Base-by-base conservation (phyloP, 2,329 filamentous ascomycete genomes). In the Clarireedia paspali region DNA sequence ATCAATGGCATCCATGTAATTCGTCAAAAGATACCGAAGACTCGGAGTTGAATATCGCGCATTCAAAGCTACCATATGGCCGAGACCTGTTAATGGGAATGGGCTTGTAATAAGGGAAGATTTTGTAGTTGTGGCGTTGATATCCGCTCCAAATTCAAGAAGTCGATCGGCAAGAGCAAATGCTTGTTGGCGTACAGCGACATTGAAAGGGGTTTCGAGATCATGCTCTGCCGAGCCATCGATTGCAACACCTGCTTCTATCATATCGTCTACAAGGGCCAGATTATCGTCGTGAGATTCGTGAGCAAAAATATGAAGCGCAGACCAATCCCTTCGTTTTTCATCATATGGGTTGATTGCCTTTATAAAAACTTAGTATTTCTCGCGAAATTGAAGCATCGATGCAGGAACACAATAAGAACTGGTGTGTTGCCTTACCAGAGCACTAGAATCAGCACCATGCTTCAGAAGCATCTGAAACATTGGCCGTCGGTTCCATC, bases 221-320 rank as follows among this genome's bases (percentile, higher is more conserved):
- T 38, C 26, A 9, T 34, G 6, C 9, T 38, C 42, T 20, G 30
- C 26, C 10, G 20, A 10, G 40, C 50, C 50, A 38, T 53, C 50
- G 4, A 47, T 26, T 17, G 39, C 23, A 23, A 53, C 15, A 10
- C 50, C 50, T 5, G 39, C 50, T 34, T 38, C 26, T 10, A 53
- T 36, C 2, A 53, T n/a, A 17, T 46, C 50, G 6, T 38, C 42
- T 5, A 47, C 50, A 4, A 53, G 39, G 17, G 39, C 10, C 2
- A 47, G 12, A 27, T 53, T 30, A 6, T 45, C 42, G 20, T 38
- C 36, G 12, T 53, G 50, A 9, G 40, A 40, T 20, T 52, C n/a
- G 24, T 52, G 23, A n/a, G 50, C 50, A 7, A 47, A 39, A 12
- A 53, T n/a, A 47, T 53, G 50, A 7, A 53, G 27, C 14, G 26